Evolutionary conservation across 169 alveolate genomes (phyloP), one percentile per base, ranked within the genome.

Genomic region (Plasmodium vivax): DNA sequence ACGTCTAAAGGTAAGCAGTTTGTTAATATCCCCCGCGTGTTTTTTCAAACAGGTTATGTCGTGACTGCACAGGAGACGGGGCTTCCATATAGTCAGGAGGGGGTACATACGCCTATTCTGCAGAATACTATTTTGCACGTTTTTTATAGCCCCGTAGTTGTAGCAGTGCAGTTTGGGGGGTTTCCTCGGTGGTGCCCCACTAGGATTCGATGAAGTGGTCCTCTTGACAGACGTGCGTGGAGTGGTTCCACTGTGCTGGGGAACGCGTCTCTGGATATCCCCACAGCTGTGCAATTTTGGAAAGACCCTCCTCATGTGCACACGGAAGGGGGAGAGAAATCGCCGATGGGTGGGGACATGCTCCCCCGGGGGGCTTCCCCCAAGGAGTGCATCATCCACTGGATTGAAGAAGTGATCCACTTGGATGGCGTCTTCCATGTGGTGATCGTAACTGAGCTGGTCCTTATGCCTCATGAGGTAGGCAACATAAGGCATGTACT

Each of bases 21-120:
- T 58, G 19, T 32, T 62, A 51, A 56, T 54, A 3, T 32, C 43
- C 27, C 43, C 8, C 32, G 54, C 38, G 9, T 85, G 54, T 73
- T 73, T 85, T 16, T 74, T 47, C 77, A 56, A 85, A n/a, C 93
- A 85, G 19, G 23, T 19, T 19, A 85, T 19, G 47, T 85, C 80
- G 56, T 12, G 16, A 12, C 73, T 47, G 80, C 93, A 85, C 43
- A 10, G 9, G 12, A 10, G n/a, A 16, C 51, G 36, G 43, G 62
- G 23, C 38, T 83, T 56, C 9, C 45, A 56, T 41, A 43, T 19
- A 75, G 27, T 41, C 3, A 36, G 56, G 14, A 75, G 45, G 1
- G 56, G n/a, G n/a, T 75, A 45, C n/a, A 75, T 75, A 75, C 36
- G 83, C 30, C 45, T 75, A 34, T 34, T 36, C 47, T 75, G 27